Evolutionary conservation across 1,284 basidiomycete species (phyloP).

Genomic region (Puccinia coronata): DNA sequence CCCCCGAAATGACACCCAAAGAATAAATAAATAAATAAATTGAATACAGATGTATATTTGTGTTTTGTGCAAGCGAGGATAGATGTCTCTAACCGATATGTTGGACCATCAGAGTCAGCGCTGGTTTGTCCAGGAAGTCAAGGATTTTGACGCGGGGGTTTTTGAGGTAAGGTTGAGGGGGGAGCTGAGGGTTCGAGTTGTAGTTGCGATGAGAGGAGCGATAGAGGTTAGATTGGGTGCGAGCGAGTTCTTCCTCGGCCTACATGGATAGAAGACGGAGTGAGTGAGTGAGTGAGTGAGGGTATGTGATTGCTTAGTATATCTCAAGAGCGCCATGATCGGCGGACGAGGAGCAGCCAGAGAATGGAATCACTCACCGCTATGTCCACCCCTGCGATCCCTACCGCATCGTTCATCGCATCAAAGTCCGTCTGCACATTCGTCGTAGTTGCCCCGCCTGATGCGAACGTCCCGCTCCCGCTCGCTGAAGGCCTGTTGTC

Average conservation of each 20-base stretch:
- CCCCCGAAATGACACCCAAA: neutral
- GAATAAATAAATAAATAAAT: neutral
- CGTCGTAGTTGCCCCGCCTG: neutral
- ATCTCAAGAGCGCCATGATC: too few species aligned
- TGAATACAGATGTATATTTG: neutral
- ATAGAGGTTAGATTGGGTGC: conserved; percentile 28
- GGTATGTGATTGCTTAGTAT: too few species aligned
- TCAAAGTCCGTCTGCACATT: conserved; percentile 53
- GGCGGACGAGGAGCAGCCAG: too few species aligned
- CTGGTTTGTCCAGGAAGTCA: conserved; percentile 34
- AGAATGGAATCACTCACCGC: too few species aligned
- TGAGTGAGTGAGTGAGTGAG: neutral
- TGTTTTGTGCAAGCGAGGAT: neutral
- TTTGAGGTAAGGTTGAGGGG: conserved; percentile 10
- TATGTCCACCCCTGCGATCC: conserved; percentile 77
- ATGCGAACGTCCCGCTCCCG: conserved; percentile 14
- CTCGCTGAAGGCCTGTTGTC: conserved; percentile 32
- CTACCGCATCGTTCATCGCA: conserved; percentile 73
- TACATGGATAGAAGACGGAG: conserved; percentile 31
- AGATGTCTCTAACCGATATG: conserved; percentile 32
- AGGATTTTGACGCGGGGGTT: conserved; percentile 21
- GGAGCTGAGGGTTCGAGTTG: neutral
- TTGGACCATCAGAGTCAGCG: conserved; percentile 39
- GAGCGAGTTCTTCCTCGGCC: conserved; percentile 55
- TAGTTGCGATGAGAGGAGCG: neutral